Conservation (phyloP, 78 protist species). For the Dictyostelium brefeldianum region DNA sequence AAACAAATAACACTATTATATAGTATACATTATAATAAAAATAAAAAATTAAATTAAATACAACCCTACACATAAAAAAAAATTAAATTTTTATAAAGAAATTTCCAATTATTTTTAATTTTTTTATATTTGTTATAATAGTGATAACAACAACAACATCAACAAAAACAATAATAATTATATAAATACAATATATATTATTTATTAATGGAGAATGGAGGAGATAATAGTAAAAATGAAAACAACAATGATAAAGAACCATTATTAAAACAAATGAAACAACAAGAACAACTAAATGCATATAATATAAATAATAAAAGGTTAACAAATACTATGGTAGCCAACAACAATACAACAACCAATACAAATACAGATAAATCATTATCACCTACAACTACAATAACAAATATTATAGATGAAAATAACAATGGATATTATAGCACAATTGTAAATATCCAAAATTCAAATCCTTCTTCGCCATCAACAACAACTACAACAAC, state of each 20-base stretch:
- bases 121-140: background rate
- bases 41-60: too few species aligned
- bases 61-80: background rate
- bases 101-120: background rate
- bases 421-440: too few species aligned
- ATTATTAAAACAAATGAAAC: background rate
- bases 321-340: background rate
- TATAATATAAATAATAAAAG: conserved; percentile 2
- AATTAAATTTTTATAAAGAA: background rate
- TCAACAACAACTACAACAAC: background rate
- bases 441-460: too few species aligned
- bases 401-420: too few species aligned
- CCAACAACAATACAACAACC: too few species aligned
- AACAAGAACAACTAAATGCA: background rate
- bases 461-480: too few species aligned
- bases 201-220: background rate
- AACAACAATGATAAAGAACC: conserved; percentile 6
- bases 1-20: too few species aligned
- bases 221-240: background rate
- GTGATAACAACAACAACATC: too few species aligned
- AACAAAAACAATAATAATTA: background rate
- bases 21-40: too few species aligned
- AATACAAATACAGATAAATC: too few species aligned
- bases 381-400: too few species aligned
- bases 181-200: background rate